Base-by-base conservation (phyloP, 192 early-diverging fungal genomes). In the Coemansia sp. region DNA sequence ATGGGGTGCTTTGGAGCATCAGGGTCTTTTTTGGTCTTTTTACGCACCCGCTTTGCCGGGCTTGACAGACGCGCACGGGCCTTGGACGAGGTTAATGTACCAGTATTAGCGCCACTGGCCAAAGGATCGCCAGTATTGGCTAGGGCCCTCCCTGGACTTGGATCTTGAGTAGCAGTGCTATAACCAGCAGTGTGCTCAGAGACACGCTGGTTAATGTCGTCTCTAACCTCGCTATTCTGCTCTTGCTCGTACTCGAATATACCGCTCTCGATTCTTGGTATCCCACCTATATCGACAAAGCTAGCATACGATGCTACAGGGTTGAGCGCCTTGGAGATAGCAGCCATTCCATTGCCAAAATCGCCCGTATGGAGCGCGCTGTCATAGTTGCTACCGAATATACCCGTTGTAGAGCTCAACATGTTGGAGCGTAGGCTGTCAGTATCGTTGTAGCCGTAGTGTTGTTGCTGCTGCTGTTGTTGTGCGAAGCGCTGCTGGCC, bases 1-100 rank as follows among this genome's bases (percentile, higher is more conserved):
- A 94, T 93, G 47, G 94, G 93, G 72, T 95, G 94, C 66, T 93
- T 93, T 52, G 94, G 94, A 1, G 89, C 91, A 73, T 85, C 84
- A 1, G 92, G 92, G 63, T 93, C 89, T 71, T 92, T 90, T 65
- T 82, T 82, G 51, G 80, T 81, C 70, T 91, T 94, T 77, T 91
- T 93, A 31, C 89, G 86, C 22, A 86, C 51, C 20, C 82, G 67
- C 63, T 78, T 83, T 0, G 67, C 34, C 16, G 80, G 80, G 29
- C 76, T 78, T 1, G 80, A 83, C 57, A 78, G 9, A 8, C 73
- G 76, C 9, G 63, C 70, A 7, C 76, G 72, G 5, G 51, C 3
- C 63, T 74, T 82, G 13, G 66, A 65, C 67, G 41, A 75, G 70
- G 68, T n/a, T 18, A 31, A 59, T 29, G 66, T 52, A 41, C 33